Evolutionary conservation across 441 rosid genomes (phyloP).

Genomic region (Kokia cookei): DNA sequence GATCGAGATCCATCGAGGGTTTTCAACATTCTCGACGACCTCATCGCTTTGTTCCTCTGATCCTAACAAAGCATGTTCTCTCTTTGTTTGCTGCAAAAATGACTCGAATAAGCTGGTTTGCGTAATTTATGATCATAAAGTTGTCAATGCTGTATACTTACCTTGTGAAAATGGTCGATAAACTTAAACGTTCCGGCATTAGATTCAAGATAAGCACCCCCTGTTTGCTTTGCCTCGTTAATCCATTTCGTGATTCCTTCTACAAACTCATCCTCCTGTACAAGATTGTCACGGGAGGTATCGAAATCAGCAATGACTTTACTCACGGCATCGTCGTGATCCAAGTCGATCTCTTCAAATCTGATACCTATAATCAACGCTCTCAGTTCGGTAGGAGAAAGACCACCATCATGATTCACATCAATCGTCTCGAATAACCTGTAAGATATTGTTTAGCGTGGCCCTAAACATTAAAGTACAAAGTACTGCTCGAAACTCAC

Average conservation of each 20-base stretch:
- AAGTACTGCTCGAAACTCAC: conserved; percentile 31
- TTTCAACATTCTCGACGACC: conserved; percentile 37
- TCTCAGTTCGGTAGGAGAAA: conserved; percentile 62
- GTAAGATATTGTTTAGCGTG: conserved; percentile 10
- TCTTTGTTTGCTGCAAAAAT: conserved; percentile 52
- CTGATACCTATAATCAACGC: conserved; percentile 80
- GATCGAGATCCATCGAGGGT: conserved; percentile 39
- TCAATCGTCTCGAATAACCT: conserved; percentile 77
- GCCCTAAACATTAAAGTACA: neutral
- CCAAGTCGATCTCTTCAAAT: conserved; percentile 74
- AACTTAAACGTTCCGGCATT: conserved; percentile 46
- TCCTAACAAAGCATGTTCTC: conserved; percentile 50
- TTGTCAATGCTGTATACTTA: conserved; percentile 23
- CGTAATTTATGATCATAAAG: neutral
- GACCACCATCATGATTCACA: conserved; percentile 44
- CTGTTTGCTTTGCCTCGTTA: conserved; percentile 37
- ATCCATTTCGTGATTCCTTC: conserved; percentile 68
- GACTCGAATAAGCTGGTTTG: conserved; percentile 5
- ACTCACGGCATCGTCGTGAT: conserved; percentile 59
- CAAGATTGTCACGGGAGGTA: conserved; percentile 33
- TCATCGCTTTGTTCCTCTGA: conserved; percentile 38
- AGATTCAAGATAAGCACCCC: conserved; percentile 30
- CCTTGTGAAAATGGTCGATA: conserved; percentile 50
- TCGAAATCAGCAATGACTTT: conserved; percentile 73
- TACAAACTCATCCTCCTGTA: conserved; percentile 46